A percentile compares a stretch with the other conserved stretches of the same genome.
Conservation (phyloP, 768 basidiomycete genomes). For the Russula vinacea region DNA sequence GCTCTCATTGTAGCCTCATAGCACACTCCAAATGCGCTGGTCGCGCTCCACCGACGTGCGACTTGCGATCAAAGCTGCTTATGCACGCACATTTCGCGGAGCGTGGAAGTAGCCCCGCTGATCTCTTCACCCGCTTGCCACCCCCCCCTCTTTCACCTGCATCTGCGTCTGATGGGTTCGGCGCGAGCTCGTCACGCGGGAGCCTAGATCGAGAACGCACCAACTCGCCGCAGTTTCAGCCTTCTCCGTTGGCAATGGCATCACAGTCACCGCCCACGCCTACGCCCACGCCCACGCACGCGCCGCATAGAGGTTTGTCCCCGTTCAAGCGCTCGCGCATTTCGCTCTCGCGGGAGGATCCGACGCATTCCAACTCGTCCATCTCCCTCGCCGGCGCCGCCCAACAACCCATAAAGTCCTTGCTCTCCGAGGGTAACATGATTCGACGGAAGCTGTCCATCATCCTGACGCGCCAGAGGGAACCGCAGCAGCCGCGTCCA, state of each 20-base stretch:
- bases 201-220: constrained; percentile 23
- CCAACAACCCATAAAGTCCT: background rate
- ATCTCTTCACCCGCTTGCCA: constrained; percentile 54
- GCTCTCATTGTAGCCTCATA: constrained; percentile 86
- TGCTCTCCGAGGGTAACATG: constrained; percentile 19
- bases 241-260: background rate
- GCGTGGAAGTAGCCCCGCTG: constrained; percentile 56
- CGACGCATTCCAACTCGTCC: constrained; percentile 28
- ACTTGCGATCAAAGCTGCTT: constrained; percentile 76
- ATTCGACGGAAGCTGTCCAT: constrained; percentile 38
- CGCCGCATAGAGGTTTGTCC: constrained; percentile 34
- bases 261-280: background rate
- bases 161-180: constrained; percentile 18
- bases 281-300: constrained; percentile 20
- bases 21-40: constrained; percentile 74
- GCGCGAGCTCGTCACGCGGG: constrained; percentile 24
- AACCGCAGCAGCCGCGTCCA: constrained; percentile 38
- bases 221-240: constrained; percentile 7
- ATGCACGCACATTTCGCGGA: constrained; percentile 76
- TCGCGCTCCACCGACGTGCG: constrained; percentile 76
- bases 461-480: constrained; percentile 37
- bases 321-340: constrained; percentile 29
- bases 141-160: constrained; percentile 27
- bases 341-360: constrained; percentile 24
- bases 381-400: constrained; percentile 17